phyloP scores from a whole-genome alignment of 805 yeast species.

The Scheffersomyces lignosus region DNA sequence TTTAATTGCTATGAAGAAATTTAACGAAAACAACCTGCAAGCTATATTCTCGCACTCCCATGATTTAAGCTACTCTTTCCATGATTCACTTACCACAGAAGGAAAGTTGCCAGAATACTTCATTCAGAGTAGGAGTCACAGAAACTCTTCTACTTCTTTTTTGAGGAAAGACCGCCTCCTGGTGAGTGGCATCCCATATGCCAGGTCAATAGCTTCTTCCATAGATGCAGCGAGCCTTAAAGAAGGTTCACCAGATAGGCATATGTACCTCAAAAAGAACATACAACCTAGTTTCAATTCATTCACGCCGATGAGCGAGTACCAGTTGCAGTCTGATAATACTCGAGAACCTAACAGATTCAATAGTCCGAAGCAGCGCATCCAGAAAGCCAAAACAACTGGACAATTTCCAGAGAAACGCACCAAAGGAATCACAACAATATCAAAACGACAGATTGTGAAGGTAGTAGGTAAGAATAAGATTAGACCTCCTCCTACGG shows the following conservation, averaged over 20 bases:
- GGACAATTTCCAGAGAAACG: neutral
- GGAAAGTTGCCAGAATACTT: slow-evolving; percentile 1
- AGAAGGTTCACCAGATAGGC: slow-evolving; percentile 18
- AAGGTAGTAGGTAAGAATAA: slow-evolving; percentile 5
- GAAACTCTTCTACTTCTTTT: slow-evolving; percentile 9
- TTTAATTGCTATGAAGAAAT: slow-evolving; percentile 12
- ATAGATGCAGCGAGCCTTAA: slow-evolving; percentile 11
- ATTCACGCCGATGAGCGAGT: neutral
- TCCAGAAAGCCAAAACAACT: slow-evolving; percentile 1
- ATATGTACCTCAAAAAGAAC: slow-evolving; percentile 19
- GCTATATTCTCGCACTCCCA: slow-evolving; percentile 2
- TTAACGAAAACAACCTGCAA: slow-evolving; percentile 8
- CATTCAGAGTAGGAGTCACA: too few species aligned
- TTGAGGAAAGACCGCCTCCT: slow-evolving; percentile 5
- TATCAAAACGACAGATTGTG: neutral
- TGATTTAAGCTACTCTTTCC: slow-evolving; percentile 3
- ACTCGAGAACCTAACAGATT: slow-evolving; percentile 1
- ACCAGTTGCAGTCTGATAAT: neutral
- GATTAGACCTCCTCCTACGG: slow-evolving; percentile 22
- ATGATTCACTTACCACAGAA: slow-evolving; percentile 6
- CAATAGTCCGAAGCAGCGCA: neutral
- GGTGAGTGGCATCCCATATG: slow-evolving; percentile 7
- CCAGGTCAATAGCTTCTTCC: slow-evolving; percentile 17
- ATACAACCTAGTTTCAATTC: slow-evolving; percentile 10
- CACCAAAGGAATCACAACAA: slow-evolving; percentile 2